Evolutionary conservation across 768 basidiomycete species (phyloP), one percentile per base, ranked within the genome.

Genomic region (Hygrocybe punicea): DNA sequence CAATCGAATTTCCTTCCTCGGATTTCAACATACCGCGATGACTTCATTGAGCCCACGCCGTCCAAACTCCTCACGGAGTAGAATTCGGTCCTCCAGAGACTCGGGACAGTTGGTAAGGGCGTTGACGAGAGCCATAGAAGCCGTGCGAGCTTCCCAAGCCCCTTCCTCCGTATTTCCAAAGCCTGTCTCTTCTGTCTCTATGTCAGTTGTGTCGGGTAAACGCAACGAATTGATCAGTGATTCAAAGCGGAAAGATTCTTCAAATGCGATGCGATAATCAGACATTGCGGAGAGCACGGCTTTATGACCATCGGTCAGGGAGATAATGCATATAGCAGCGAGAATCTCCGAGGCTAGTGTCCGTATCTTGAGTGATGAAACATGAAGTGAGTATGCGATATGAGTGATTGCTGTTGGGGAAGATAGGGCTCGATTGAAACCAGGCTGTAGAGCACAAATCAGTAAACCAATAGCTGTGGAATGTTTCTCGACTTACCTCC

Each of bases 21-120:
- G 40, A 42, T 23, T n/a, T 23, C 7, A 11, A 80, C 91, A 55
- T 74, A 96, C 94, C 59, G 89, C 86, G 55, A 95, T 83, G 37
- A 81, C 78, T 67, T 96, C 90, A 62, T 92, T 91, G 55, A 98
- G 66, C 0, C 93, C 93, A 61, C 93, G 76, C 35, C 92, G 77
- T 6, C 81, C 76, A 55, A 97, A 81, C 71, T 98, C 94, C 55
- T 95, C 93, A 36, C 93, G 78, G 16, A 96, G 74, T 56, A 86
- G 59, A 24, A 93, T 79, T 4, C 94, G 79, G 45, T 91, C 88
- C 63, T 95, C 93, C 21, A 96, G 69, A 2, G 80, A 78, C 49
- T 91, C 84, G 0, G 89, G 85, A 62, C 83, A 86, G 62, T 85
- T 89, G 10, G 85, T 84, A 19, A 96, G 63, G 1, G 91, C 87